Conservation (phyloP, 2,329 filamentous ascomycete genomes). For the Penicillium sp. region DNA sequence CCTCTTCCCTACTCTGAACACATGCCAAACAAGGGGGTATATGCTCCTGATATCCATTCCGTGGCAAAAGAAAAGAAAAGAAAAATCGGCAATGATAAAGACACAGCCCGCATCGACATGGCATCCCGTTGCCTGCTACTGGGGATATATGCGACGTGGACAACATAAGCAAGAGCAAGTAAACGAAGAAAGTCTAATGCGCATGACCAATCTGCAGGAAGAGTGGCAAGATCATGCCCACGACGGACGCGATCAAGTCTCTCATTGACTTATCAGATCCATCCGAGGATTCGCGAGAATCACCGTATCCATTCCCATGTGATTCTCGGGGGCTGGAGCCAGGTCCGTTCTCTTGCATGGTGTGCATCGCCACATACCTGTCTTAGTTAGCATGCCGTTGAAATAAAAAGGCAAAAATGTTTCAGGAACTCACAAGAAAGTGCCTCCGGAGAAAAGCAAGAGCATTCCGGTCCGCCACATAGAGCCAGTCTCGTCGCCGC, state of each 20-base stretch:
- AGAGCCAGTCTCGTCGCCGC: conserved; percentile 58
- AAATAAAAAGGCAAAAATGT: not conserved
- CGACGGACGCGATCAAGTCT: conserved; percentile 48
- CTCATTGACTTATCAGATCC: conserved; percentile 44
- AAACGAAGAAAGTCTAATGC: conserved; percentile 31
- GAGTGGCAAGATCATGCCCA: conserved; percentile 49
- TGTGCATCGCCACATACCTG: conserved; percentile 97
- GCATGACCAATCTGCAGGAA: conserved; percentile 51
- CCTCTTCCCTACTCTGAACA: conserved; percentile 12
- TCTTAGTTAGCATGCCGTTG: conserved; percentile 13
- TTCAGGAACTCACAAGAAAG: conserved; percentile 73
- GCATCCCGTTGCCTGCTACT: not conserved
- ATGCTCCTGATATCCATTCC: conserved; percentile 16
- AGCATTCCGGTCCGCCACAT: conserved; percentile 92
- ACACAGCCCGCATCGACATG: not conserved
- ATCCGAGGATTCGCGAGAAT: conserved; percentile 35
- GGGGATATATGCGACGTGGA: not conserved
- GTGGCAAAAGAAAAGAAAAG: conserved; percentile 4
- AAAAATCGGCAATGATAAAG: not conserved
- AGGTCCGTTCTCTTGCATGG: conserved; percentile 75
- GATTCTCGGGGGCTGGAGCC: conserved; percentile 32
- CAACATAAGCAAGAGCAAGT: not conserved
- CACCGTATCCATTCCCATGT: conserved; percentile 44
- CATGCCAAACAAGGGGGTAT: conserved; percentile 19
- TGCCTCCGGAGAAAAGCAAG: conserved; percentile 91